Percentiles rank a stretch among this genome's conserved stretches.
phyloP scores from a whole-genome alignment of 1,139 yeast species.

The Protomyces inouyei region DNA sequence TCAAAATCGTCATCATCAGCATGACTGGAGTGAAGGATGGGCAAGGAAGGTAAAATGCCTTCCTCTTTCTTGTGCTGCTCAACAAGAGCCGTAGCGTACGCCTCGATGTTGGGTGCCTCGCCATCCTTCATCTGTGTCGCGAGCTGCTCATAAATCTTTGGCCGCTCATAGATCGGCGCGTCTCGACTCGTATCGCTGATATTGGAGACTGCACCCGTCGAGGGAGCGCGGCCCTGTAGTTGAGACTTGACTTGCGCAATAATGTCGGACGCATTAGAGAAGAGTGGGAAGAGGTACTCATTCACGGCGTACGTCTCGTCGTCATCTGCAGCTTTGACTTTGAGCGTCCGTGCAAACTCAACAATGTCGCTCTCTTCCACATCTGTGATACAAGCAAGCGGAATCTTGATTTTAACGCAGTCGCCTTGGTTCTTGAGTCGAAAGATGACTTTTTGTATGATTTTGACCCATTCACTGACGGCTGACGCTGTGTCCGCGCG shows the following conservation, averaged over 20 bases:
- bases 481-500: slow-evolving; percentile 66
- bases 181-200: slow-evolving; percentile 6
- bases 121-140: neutral
- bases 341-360: slow-evolving; percentile 49
- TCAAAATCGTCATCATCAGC: neutral
- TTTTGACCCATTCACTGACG: slow-evolving; percentile 77
- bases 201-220: neutral
- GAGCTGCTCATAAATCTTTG: neutral
- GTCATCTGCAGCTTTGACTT: slow-evolving; percentile 50
- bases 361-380: slow-evolving; percentile 51
- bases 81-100: neutral
- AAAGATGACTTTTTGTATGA: slow-evolving; percentile 70
- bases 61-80: slow-evolving; percentile 5
- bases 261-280: slow-evolving; percentile 39
- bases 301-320: slow-evolving; percentile 54
- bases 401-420: slow-evolving; percentile 72
- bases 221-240: neutral
- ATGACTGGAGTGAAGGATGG: neutral
- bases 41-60: neutral
- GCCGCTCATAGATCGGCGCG: slow-evolving; percentile 3
- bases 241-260: slow-evolving; percentile 16
- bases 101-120: neutral
- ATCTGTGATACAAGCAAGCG: slow-evolving; percentile 62
- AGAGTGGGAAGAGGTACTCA: slow-evolving; percentile 65
- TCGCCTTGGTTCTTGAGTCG: slow-evolving; percentile 64